A percentile compares a stretch with the other conserved stretches of the same genome.
Evolutionary conservation across 768 basidiomycete genomes (phyloP).

Genomic region (Leucosporidium yakuticum): DNA sequence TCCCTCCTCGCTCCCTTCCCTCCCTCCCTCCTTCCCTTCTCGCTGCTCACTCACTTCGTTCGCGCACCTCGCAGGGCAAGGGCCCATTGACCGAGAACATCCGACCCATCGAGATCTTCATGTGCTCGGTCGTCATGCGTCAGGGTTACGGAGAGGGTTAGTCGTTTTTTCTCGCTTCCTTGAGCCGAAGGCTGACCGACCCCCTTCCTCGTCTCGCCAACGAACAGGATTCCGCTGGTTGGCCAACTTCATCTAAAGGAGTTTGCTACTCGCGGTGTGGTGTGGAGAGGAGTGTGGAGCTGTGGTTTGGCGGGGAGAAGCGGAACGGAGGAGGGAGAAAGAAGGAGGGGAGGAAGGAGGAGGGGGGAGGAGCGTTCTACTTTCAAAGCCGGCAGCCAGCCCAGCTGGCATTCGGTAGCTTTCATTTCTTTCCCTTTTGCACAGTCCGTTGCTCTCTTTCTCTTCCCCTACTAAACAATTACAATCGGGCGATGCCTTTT

Average conservation of each 20-base stretch:
- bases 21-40: neutral
- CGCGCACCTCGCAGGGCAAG: slow-evolving; percentile 73
- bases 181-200: slow-evolving; percentile 2
- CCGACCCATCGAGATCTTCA: slow-evolving; percentile 97
- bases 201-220: neutral
- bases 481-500: no score
- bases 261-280: no score
- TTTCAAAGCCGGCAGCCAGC: neutral
- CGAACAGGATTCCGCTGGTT: slow-evolving; percentile 39
- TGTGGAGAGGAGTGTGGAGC: neutral
- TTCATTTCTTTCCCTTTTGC: neutral
- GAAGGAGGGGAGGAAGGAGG: neutral
- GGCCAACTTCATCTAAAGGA: slow-evolving; percentile 37
- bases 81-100: slow-evolving; percentile 85
- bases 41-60: neutral
- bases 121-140: slow-evolving; percentile 99
- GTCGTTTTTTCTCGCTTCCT: slow-evolving; percentile 4
- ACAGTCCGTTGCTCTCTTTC: neutral
- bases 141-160: slow-evolving; percentile 99
- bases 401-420: neutral
- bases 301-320: neutral
- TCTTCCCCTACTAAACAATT: neutral
- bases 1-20: neutral
- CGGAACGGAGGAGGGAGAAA: no score
- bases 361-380: neutral